A percentile compares a stretch with the other conserved stretches of the same genome.
Conservation (phyloP, 2,329 filamentous ascomycete genomes). For the Curvularia verruculosa region DNA sequence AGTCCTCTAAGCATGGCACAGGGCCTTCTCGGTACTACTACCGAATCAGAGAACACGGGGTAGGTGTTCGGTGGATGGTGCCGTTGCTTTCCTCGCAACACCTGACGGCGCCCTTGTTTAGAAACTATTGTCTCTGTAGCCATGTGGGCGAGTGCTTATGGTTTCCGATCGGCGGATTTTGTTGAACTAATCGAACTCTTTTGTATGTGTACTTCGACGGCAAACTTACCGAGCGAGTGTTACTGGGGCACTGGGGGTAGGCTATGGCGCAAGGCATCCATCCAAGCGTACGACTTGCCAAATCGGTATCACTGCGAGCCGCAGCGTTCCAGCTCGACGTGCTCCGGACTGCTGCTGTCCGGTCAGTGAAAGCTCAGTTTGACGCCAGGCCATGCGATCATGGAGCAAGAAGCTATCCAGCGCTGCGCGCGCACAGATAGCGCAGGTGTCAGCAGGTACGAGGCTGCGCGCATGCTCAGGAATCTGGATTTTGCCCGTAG, state of each 20-base stretch:
- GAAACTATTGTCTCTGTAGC: neutral
- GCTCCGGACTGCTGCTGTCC: neutral
- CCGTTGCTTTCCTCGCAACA: neutral
- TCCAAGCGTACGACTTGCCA: neutral
- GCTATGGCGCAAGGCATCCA: neutral
- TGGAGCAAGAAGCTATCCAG: constrained; percentile 3
- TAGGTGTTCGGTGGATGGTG: neutral
- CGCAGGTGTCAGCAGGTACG: constrained; percentile 3
- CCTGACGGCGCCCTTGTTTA: neutral
- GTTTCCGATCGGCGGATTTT: neutral
- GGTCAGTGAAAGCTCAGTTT: neutral
- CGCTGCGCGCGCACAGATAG: neutral
- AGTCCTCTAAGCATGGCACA: neutral
- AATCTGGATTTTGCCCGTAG: constrained; percentile 1
- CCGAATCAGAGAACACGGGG: neutral
- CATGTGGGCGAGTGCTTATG: neutral
- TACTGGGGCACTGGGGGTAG: neutral
- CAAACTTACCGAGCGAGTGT: neutral
- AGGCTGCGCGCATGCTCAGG: neutral
- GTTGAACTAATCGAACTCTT: neutral
- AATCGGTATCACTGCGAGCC: neutral
- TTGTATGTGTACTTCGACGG: neutral
- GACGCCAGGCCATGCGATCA: neutral
- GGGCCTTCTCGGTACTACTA: neutral
- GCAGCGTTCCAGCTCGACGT: neutral